Evolutionary conservation across 2,329 filamentous ascomycete genomes (phyloP), one percentile per base, ranked within the genome.

Genomic region (Lachnellula hyalina): DNA sequence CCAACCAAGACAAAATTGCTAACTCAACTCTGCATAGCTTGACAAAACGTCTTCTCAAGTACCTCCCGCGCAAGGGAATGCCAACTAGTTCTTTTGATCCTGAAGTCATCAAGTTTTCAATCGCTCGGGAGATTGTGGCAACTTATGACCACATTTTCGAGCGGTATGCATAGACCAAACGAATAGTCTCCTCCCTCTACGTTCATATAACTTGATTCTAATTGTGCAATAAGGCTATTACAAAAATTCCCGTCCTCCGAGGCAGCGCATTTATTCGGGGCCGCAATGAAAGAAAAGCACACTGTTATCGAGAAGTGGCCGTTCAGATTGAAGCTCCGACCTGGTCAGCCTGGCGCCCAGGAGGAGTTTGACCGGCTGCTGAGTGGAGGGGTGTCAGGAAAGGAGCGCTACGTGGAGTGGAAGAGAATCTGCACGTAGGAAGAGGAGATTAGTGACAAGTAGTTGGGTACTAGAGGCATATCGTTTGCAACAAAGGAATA

Each of bases 401-500:
- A 32, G 2, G 53, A 55, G 44, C 51, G 49, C 9, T 52, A 52
- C 45, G 55, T 3, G 51, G 58, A 0, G 67, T 67, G 2, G 75
- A 71, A 52, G 66, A 73, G 2, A 36, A 36, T 36, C 15, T 36
- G 15, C 15, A 36, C 15, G 35, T 36, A 36, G 7, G 35, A 36
- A 36, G 15, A 36, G 7, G 15, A 36, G 35, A 36, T n/a, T n/a
- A n/a, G n/a, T n/a, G n/a, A n/a, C n/a, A n/a, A n/a, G n/a, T n/a
- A n/a, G n/a, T n/a, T n/a, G n/a, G n/a, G n/a, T n/a, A n/a, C n/a
- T n/a, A n/a, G n/a, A 36, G 35, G 35, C 7, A 36, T 36, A 36
- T 36, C 35, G 35, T 36, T 36, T 36, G 35, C 35, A 36, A 36
- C 35, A 15, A 36, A 36, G 35, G 15, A 15, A 36, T 36, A 36